Conservation (phyloP, 2,329 filamentous ascomycete genomes). For the Trichoderma oligosporum region DNA sequence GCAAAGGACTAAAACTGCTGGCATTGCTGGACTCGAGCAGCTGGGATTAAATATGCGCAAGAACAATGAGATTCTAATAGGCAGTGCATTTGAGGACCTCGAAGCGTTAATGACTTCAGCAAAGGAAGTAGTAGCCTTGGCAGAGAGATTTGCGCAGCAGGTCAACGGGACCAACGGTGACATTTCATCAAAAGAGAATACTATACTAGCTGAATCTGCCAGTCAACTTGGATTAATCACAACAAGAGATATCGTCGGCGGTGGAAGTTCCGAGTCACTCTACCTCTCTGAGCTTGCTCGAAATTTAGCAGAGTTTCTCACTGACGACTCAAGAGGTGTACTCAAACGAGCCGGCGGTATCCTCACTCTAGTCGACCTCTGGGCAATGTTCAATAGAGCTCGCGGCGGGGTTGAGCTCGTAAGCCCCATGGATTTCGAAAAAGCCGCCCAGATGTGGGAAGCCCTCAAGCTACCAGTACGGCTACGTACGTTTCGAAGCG, state of each 20-base stretch:
- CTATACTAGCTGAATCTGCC: constrained; percentile 70
- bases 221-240: constrained; percentile 85
- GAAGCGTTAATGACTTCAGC: constrained; percentile 97
- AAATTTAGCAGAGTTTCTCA: constrained; percentile 83
- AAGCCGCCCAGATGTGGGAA: constrained; percentile 85
- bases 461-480: constrained; percentile 80
- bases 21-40: constrained; percentile 88
- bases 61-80: constrained; percentile 91
- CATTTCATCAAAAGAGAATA: constrained; percentile 66
- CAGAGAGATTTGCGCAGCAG: constrained; percentile 78
- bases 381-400: constrained; percentile 91
- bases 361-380: constrained; percentile 83
- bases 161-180: constrained; percentile 55
- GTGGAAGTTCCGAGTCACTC: constrained; percentile 69
- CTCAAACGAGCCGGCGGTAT: constrained; percentile 79
- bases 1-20: constrained; percentile 60
- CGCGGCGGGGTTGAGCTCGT: constrained; percentile 92
- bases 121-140: constrained; percentile 90
- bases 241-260: constrained; percentile 89
- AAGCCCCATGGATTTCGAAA: constrained; percentile 86
- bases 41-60: constrained; percentile 78
- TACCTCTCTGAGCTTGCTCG: constrained; percentile 85
- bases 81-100: constrained; percentile 90
- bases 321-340: constrained; percentile 76
- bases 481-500: constrained; percentile 83